Percentiles rank a stretch among this genome's conserved stretches.
Conservation (phyloP, 805 yeast species). For the Hanseniaspora meyeri region DNA sequence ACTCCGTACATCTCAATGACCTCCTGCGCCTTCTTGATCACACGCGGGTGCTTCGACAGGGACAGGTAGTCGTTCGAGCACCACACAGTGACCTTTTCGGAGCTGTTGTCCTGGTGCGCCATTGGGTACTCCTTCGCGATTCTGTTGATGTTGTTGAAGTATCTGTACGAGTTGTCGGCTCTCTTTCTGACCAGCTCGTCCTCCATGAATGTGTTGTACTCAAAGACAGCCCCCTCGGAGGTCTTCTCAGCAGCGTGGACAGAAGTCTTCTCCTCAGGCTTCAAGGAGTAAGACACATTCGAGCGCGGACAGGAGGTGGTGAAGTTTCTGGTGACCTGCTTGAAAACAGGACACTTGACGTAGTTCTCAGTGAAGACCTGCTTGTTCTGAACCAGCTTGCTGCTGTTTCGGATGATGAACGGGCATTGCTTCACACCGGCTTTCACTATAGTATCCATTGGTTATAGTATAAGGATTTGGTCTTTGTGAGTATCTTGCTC, state of each 20-base stretch:
- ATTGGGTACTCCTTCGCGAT: constrained; percentile 85
- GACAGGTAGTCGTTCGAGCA: constrained; percentile 97
- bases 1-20: constrained; percentile 86
- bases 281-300: constrained; percentile 26
- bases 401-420: constrained; percentile 11
- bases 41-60: constrained; percentile 72
- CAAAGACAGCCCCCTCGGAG: constrained; percentile 35
- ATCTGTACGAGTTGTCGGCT: constrained; percentile 83
- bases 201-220: constrained; percentile 60
- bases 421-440: constrained; percentile 13
- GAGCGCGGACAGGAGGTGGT: constrained; percentile 27
- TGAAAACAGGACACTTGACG: constrained; percentile 72
- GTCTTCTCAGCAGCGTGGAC: constrained; percentile 23
- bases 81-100: constrained; percentile 93
- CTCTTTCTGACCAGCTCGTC: constrained; percentile 62
- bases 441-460: constrained; percentile 11
- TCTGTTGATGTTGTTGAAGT: constrained; percentile 92
- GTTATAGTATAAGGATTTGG: too few relatives aligned
- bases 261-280: constrained; percentile 23
- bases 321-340: constrained; percentile 49
- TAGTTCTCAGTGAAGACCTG: constrained; percentile 12
- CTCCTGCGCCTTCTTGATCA: constrained; percentile 61
- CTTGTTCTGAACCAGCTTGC: constrained; percentile 10
- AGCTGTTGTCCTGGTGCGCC: constrained; percentile 69
- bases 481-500: too few relatives aligned